These are phyloP conservation scores for Dictyostelium discoideum DNA, from an alignment of 78 protist genomes.

Conservation along the genomic window dicty_2.7 NC_007088.5:675501-676000, in stretches of 20 bases:
- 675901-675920: background rate
- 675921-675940: background rate
- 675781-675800: constrained; percentile 48
- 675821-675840: constrained; percentile 26
- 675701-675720: constrained; percentile 71
- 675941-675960: constrained; percentile 10
- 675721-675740: constrained; percentile 4
- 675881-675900: background rate
- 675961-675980: background rate
- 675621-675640: constrained; percentile 51
- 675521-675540: constrained; percentile 68
- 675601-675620: constrained; percentile 43
- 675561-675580: constrained; percentile 44
- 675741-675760: constrained; percentile 35
- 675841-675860: background rate
- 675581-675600: constrained; percentile 70
- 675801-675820: constrained; percentile 54
- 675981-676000: background rate
- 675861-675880: background rate
- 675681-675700: constrained; percentile 50
- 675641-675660: constrained; percentile 63
- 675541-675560: constrained; percentile 75
- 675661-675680: constrained; percentile 80
- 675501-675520: constrained; percentile 69
- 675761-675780: constrained; percentile 18